Conservation (phyloP, 1,284 basidiomycete species). For the Cutaneotrichosporon sp. region DNA sequence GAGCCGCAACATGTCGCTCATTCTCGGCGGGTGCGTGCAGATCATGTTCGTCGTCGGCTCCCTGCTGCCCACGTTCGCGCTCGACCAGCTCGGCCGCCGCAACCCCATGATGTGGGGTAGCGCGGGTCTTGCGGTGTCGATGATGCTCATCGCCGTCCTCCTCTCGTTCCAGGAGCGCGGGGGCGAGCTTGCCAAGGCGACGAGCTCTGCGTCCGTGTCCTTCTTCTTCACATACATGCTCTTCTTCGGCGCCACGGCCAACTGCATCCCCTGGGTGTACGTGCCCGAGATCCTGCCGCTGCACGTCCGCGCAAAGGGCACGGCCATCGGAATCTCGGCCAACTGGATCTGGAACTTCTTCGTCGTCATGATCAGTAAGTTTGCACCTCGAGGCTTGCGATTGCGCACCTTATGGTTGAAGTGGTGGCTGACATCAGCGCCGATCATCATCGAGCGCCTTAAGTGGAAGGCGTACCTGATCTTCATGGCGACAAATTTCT, state of each 20-base stretch:
- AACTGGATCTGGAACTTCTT: conserved; percentile 15
- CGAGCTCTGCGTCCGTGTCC: conserved; percentile 3
- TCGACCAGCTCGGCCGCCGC: conserved; percentile 21
- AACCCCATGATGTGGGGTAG: conserved; percentile 18
- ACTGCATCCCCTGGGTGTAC: conserved; percentile 17
- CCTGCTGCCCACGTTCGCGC: conserved; percentile 14
- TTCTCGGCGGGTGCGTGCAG: conserved; percentile 21
- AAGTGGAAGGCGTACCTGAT: conserved; percentile 15
- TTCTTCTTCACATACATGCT: conserved; percentile 21
- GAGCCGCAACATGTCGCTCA: conserved; percentile 15
- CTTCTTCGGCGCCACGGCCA: conserved; percentile 11
- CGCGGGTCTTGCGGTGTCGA: conserved; percentile 10
- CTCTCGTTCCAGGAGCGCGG: conserved; percentile 37
- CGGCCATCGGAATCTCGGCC: conserved; percentile 11
- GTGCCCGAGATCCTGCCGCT: conserved; percentile 16
- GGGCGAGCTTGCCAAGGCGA: conserved; percentile 33
- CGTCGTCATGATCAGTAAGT: neutral
- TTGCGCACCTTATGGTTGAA: too few species aligned
- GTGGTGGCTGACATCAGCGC: neutral
- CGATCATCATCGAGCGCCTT: conserved; percentile 10
- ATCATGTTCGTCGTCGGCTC: conserved; percentile 18
- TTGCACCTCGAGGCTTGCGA: too few species aligned
- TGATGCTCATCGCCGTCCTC: conserved; percentile 23
- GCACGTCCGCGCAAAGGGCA: conserved; percentile 17
- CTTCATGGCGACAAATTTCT: conserved; percentile 15